Evolutionary conservation across 345 rosid genomes (phyloP).

Genomic region (Rubroshorea leprosula): DNA sequence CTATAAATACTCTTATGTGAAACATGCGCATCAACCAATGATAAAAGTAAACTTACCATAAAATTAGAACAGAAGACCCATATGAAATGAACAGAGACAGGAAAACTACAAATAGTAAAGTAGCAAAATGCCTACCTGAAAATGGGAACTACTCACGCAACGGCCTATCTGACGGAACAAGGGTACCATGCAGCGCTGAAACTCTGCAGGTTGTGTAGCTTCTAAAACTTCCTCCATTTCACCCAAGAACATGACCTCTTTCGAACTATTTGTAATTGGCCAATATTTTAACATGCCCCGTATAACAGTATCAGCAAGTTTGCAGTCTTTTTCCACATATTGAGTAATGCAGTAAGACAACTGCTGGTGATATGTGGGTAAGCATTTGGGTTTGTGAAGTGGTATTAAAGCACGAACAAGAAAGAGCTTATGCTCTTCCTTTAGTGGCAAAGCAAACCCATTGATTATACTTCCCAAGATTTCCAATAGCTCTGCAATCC

Average conservation of each 20-base stretch:
- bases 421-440: slow-evolving; percentile 89
- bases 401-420: slow-evolving; percentile 80
- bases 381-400: slow-evolving; percentile 77
- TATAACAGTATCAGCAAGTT: slow-evolving; percentile 77
- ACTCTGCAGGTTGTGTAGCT: slow-evolving; percentile 79
- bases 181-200: slow-evolving; percentile 86
- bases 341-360: slow-evolving; percentile 77
- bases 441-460: slow-evolving; percentile 79
- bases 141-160: slow-evolving; percentile 79
- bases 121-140: slow-evolving; percentile 48
- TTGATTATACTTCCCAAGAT: slow-evolving; percentile 87
- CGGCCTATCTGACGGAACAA: slow-evolving; percentile 61
- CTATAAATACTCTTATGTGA: too few species aligned
- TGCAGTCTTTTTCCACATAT: slow-evolving; percentile 82
- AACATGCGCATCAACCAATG: too few species aligned
- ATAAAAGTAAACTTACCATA: too few species aligned
- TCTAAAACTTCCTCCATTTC: slow-evolving; percentile 89
- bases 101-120: slow-evolving; percentile 5
- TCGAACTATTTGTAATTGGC: slow-evolving; percentile 86
- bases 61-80: too few species aligned
- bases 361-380: slow-evolving; percentile 74
- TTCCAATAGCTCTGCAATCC: slow-evolving; percentile 73
- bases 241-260: slow-evolving; percentile 81
- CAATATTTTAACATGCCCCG: slow-evolving; percentile 74
- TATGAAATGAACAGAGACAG: neutral